These are phyloP conservation scores for Saturnispora hagleri DNA, from an alignment of 805 yeast genomes.

Conservation along the genomic window DNA sequence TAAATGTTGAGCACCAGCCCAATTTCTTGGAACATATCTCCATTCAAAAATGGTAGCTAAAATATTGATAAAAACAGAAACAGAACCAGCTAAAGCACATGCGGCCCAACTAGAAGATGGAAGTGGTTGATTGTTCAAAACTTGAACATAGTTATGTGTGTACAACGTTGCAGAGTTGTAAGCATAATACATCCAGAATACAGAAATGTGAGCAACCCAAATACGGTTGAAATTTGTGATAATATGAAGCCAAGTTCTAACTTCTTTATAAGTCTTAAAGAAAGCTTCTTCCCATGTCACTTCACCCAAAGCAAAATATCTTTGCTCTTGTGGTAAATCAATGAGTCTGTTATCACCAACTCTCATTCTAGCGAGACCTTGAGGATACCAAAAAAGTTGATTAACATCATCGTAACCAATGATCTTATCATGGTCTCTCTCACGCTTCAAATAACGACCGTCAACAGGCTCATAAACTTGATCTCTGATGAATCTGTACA, in stretches of 20 bases:
- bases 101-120: constrained; percentile 91
- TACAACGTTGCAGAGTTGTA: constrained; percentile 88
- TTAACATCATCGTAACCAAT: constrained; percentile 97
- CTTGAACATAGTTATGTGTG: constrained; percentile 78
- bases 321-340: constrained; percentile 82
- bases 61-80: constrained; percentile 76
- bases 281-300: constrained; percentile 87
- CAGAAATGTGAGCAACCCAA: constrained; percentile 86
- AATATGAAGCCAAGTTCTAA: constrained; percentile 95
- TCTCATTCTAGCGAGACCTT: constrained; percentile 89
- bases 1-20: constrained; percentile 99
- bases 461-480: constrained; percentile 76
- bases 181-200: constrained; percentile 93
- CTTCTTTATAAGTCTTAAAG: constrained; percentile 91
- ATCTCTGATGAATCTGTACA: constrained; percentile 69
- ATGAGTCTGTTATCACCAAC: constrained; percentile 86
- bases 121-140: constrained; percentile 76
- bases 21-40: constrained; percentile 92
- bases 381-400: constrained; percentile 99
- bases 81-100: constrained; percentile 83
- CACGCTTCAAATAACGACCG: constrained; percentile 78
- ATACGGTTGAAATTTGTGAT: constrained; percentile 95
- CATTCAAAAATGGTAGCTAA: constrained; percentile 87
- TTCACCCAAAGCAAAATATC: constrained; percentile 84
- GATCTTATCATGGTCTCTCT: constrained; percentile 70